Conservation (phyloP, 352 stramenopile genomes). For the Phytophthora pluvialis region DNA sequence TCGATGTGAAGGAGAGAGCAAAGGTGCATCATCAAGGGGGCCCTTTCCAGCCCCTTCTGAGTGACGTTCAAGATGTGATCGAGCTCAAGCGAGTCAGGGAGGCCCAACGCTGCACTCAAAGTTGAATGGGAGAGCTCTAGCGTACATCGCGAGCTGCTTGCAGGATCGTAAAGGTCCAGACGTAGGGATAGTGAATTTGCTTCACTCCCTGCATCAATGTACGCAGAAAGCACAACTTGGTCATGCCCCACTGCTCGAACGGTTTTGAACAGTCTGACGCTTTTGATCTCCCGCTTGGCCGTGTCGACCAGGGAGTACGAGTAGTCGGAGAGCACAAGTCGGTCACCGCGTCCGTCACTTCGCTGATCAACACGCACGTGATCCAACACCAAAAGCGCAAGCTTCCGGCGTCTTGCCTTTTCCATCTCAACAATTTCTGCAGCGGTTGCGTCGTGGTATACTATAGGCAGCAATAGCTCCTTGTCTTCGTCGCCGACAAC, state of each 20-base stretch:
- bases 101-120: conserved; percentile 19
- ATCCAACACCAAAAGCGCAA: conserved; percentile 55
- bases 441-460: not conserved
- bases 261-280: conserved; percentile 52
- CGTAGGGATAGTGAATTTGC: conserved; percentile 5
- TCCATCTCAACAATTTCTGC: conserved; percentile 8
- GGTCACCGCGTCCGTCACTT: conserved; percentile 50
- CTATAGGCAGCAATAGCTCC: conserved; percentile 25
- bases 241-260: conserved; percentile 44
- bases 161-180: conserved; percentile 53
- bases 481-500: conserved; percentile 44
- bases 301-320: conserved; percentile 10
- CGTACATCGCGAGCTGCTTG: conserved; percentile 39
- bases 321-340: conserved; percentile 60
- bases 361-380: conserved; percentile 62
- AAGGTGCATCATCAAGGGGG: conserved; percentile 45
- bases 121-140: conserved; percentile 15
- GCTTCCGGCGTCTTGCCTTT: conserved; percentile 16
- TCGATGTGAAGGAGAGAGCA: conserved; percentile 49
- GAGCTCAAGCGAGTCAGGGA: conserved; percentile 10
- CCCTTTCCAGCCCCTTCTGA: not conserved
- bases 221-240: conserved; percentile 49
- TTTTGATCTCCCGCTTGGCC: not conserved
- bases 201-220: conserved; percentile 8
- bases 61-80: not conserved